Evolutionary conservation across 116 monocot species (phyloP), one percentile per base, ranked within the genome.

Genomic region (Phalaenopsis hybrid): DNA sequence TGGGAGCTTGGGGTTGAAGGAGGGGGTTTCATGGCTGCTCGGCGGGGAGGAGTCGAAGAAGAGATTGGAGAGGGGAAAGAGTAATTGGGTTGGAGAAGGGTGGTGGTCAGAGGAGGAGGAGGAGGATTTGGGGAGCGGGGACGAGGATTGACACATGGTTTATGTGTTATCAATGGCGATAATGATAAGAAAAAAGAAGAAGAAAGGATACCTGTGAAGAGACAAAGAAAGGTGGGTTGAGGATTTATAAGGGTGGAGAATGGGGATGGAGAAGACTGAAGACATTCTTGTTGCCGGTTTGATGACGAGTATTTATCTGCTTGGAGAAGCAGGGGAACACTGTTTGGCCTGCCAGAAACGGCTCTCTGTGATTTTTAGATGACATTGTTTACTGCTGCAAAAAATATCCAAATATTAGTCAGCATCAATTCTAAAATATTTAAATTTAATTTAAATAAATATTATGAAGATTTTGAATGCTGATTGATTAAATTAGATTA

Each of bases 251-350:
- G 28, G 28, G 28, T 28, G 28, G 28, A 28, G 28, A 3, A 4
- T 7, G 33, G 70, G 33, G 33, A 31, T 3, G 72, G 16, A 5
- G 72, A 5, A 11, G 34, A 31, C 37, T 8, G 20, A 23, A 65
- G 21, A 72, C 72, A 72, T 72, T 72, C 72, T 72, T 72, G 41
- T 72, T 72, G 72, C 72, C 34, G 37, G 34, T 72, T 72, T 37
- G 10, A 12, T 55, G 55, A 55, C 55, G 1, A 15, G 15, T 55
- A 55, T 55, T 55, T 55, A 15, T 52, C 55, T 2, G 15, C 15
- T 15, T 55, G 55, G 55, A 15, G 55, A 13, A 55, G 55, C 55
- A 72, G 72, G 10, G 34, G 72, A 34, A 16, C 13, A 34, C 72
- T 72, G 12, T 41, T 37, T 37, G 72, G 28, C 37, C 28, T 72